Evolutionary conservation across 768 basidiomycete species (phyloP).

Genomic region (Tulasnella sp.): DNA sequence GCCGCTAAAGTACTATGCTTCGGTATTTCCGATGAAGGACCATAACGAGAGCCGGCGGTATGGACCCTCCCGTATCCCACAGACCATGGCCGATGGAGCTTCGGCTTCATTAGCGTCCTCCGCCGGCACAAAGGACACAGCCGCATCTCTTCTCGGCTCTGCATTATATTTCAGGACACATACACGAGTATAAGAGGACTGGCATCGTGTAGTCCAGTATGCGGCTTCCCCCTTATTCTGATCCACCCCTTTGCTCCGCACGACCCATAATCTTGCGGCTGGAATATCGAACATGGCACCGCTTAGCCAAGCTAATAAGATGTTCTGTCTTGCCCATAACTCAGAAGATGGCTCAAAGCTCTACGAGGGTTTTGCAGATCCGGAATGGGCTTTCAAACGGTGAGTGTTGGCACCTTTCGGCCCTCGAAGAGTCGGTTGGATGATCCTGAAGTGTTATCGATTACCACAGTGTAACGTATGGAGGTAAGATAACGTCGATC

Average conservation of each 20-base stretch:
- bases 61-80: not conserved
- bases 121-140: not conserved
- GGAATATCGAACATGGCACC: not conserved
- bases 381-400: not conserved
- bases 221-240: too few relatives aligned
- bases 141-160: not conserved
- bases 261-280: not conserved
- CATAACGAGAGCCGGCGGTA: not conserved
- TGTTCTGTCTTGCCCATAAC: not conserved
- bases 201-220: too few relatives aligned
- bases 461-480: not conserved
- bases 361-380: constrained; percentile 3
- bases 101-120: not conserved
- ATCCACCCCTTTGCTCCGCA: not conserved
- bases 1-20: too few relatives aligned
- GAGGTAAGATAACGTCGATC: not conserved
- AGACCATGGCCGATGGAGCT: not conserved
- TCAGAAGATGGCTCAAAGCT: not conserved
- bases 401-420: not conserved
- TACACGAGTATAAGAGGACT: not conserved
- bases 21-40: too few relatives aligned
- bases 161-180: not conserved
- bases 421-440: not conserved
- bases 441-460: not conserved
- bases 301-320: not conserved